Conservation (phyloP, 1,284 basidiomycete genomes). For the Meira miltonrushii region DNA sequence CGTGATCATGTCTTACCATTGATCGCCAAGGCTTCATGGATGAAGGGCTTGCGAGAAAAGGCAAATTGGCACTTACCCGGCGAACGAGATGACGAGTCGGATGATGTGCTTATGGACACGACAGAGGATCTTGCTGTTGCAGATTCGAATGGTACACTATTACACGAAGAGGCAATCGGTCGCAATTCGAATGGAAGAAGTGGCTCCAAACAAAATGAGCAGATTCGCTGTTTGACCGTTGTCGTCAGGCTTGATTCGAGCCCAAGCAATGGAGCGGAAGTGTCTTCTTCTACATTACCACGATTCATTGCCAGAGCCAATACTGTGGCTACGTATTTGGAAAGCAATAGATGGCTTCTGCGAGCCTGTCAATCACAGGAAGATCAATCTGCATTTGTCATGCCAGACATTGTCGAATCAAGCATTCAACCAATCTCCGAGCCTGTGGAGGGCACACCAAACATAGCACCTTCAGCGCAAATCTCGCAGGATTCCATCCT, state of each 20-base stretch:
- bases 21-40: constrained; percentile 46
- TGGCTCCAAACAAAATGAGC: neutral
- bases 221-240: constrained; percentile 5
- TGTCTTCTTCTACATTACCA: neutral
- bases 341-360: constrained; percentile 65
- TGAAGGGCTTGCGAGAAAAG: constrained; percentile 38
- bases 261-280: neutral
- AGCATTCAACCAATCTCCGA: constrained; percentile 7
- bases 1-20: constrained; percentile 47
- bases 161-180: neutral
- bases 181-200: neutral
- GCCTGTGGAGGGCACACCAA: neutral
- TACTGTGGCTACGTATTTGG: constrained; percentile 73
- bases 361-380: neutral
- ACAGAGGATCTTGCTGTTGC: neutral
- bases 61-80: constrained; percentile 28
- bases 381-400: neutral
- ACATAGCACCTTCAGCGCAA: constrained; percentile 59
- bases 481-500: constrained; percentile 81
- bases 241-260: neutral
- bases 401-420: constrained; percentile 15
- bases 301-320: constrained; percentile 71
- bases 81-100: constrained; percentile 1
- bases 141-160: neutral
- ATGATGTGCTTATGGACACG: neutral